Evolutionary conservation across 1,284 basidiomycete genomes (phyloP), one percentile per base, ranked within the genome.

Genomic region (Apiotrichum gamsii): DNA sequence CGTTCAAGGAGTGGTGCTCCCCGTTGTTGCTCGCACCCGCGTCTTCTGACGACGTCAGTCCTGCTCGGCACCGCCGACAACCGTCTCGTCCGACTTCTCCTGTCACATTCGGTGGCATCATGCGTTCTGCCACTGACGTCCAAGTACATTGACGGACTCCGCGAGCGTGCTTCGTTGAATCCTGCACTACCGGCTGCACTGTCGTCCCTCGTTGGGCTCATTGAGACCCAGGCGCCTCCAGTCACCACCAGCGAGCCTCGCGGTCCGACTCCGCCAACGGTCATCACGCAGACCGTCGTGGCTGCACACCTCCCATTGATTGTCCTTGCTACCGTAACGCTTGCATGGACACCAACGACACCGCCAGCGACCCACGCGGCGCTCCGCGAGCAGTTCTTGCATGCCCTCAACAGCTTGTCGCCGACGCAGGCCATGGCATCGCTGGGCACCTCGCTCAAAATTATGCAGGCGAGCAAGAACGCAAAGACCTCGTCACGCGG

Each of bases 61-160:
- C 39, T 67, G 15, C 57, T 67, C 2, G 65, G 65, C 14, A 67
- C 65, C 5, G 60, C 60, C 15, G 65, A 67, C 35, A 43, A 58
- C 9, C 54, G 65, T 18, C 48, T 65, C 4, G 42, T 65, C 6
- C 51, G 62, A 1, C 43, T 62, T 3, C 46, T 67, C 34, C 45
- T 62, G 10, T 47, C 56, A 2, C 60, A 62, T 28, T 47, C 57
- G 8, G 54, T 62, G 8, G 51, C 56, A 25, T 56, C 53, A 0
- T 57, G 55, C 30, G 57, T 67, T n/a, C 47, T 59, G 15, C 50
- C 51, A 5, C 47, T 60, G 8, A 49, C 54, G 5, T 18, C 46
- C 1, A 18, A 35, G 5, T 64, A 66, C 35, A 51, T 61, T 9
- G 44, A 47, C 3, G 42, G 49, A 3, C 55, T 64, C 3, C 52